Percentiles rank a stretch among this genome's conserved stretches.
Evolutionary conservation across 495 filamentous ascomycete species (phyloP).

Genomic region (Aspergillus diversus): DNA sequence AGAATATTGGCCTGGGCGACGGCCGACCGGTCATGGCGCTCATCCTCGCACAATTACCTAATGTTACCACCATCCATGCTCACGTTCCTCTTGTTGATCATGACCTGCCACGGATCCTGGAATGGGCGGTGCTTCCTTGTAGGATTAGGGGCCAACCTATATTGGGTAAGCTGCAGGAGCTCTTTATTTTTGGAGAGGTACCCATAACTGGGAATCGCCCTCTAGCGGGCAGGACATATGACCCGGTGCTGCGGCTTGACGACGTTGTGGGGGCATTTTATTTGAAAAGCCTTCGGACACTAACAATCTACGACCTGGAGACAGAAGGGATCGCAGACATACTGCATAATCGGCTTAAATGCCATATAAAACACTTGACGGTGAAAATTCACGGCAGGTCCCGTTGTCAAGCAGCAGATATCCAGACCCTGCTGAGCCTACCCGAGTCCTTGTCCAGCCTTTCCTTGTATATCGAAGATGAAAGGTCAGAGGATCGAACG

Average conservation of each 20-base stretch:
- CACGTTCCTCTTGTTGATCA: slow-evolving; percentile 5
- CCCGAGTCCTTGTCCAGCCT: not conserved
- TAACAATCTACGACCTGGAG: slow-evolving; percentile 1
- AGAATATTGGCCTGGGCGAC: slow-evolving; percentile 3
- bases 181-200: slow-evolving; percentile 5
- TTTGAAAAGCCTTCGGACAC: slow-evolving; percentile 1
- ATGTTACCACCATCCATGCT: slow-evolving; percentile 5
- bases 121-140: not conserved
- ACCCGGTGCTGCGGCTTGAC: slow-evolving; percentile 1
- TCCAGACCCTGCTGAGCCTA: slow-evolving; percentile 6
- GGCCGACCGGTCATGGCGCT: slow-evolving; percentile 7
- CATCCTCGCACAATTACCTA: slow-evolving; percentile 2
- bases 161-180: not conserved
- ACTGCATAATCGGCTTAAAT: slow-evolving; percentile 1
- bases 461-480: slow-evolving; percentile 7
- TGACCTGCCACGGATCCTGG: slow-evolving; percentile 1
- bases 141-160: no score
- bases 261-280: slow-evolving; percentile 2
- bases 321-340: slow-evolving; percentile 6
- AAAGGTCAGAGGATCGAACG: not conserved
- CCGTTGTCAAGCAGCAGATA: not conserved
- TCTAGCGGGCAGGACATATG: no score
- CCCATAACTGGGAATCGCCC: not conserved
- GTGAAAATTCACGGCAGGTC: not conserved
- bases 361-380: slow-evolving; percentile 4